These are phyloP conservation scores for Exophiala oligosperma DNA, from an alignment of 2,329 filamentous ascomycete genomes.

Conservation along the genomic window DNA sequence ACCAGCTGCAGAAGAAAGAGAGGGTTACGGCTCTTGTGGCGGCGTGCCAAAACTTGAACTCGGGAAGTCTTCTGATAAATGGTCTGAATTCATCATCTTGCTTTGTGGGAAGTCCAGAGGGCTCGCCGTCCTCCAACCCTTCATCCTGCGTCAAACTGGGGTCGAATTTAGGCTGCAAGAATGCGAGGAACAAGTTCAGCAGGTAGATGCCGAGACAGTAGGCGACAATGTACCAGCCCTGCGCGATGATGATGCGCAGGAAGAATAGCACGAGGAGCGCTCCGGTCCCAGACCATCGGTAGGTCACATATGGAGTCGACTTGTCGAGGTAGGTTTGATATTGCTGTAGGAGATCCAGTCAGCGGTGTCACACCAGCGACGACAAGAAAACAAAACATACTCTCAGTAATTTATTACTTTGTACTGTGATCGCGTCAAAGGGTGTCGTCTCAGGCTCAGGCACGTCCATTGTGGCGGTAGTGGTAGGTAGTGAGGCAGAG, in stretches of 20 bases:
- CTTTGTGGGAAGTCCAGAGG: conserved; percentile 79
- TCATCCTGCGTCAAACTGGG: conserved; percentile 93
- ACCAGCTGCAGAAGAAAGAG: conserved; percentile 86
- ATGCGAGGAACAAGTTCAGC: conserved; percentile 97
- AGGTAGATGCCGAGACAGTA: conserved; percentile 99
- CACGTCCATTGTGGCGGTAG: conserved; percentile 67
- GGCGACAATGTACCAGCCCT: conserved; percentile 99
- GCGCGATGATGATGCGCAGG: conserved; percentile 81
- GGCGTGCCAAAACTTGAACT: conserved; percentile 99
- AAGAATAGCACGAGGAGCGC: conserved; percentile 78
- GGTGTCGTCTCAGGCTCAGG: conserved; percentile 86
- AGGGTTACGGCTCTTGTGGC: conserved; percentile 84
- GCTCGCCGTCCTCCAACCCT: conserved; percentile 90
- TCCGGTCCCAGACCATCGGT: conserved; percentile 87
- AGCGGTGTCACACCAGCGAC: background rate
- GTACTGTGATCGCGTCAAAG: conserved; percentile 84
- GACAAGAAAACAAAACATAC: conserved; percentile 35
- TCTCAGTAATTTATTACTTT: conserved; percentile 59
- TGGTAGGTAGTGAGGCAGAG: conserved; percentile 13
- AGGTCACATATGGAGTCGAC: conserved; percentile 83
- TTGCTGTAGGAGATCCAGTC: conserved; percentile 57
- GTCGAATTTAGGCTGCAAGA: conserved; percentile 98
- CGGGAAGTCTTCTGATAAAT: conserved; percentile 91
- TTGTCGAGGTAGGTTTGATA: conserved; percentile 95
- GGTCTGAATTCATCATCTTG: conserved; percentile 97